Evolutionary conservation across 2,329 filamentous ascomycete species (phyloP), one percentile per base, ranked within the genome.

Genomic region (Phaeosphaeriaceae sp.): DNA sequence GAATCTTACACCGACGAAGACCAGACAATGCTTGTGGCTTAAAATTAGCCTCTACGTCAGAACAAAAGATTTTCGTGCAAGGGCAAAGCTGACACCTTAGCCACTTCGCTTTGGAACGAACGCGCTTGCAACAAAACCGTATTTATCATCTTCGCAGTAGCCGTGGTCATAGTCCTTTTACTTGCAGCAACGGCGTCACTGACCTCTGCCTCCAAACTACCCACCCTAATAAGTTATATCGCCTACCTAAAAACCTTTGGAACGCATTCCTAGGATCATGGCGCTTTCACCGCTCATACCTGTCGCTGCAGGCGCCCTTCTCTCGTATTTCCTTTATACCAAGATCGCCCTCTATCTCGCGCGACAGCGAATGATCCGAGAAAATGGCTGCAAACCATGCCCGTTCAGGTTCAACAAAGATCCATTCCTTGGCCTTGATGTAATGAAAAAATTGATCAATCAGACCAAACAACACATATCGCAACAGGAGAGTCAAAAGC

Each of bases 351-450:
- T 74, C 2, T 73, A 72, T 52, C 57, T 70, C 41, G 59, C 54
- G 37, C 74, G 76, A 12, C 67, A 72, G 34, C 67, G 65, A 11
- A 63, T 77, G 40, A 74, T 67, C 46, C 70, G 67, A 16, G 67
- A 73, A 23, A 72, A 81, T 60, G 79, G 79, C 39, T 83, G 81
- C 63, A 68, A 79, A 40, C 74, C 75, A 7, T 73, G 75, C n/a
- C 61, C 66, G 2, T 49, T 54, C 7, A 80, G 76, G 51, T 79
- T 79, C 3, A 78, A 83, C 67, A 76, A 76, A 46, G 84, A 86
- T 56, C 80, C 77, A 0, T 59, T 86, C 46, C 68, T 85, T 3
- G 84, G 83, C 2, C 58, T 80, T 20, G 81, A 84, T 61, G 64
- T 79, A 32, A 72, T 84, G 49, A 56, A 70, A 30, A 55, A 68